These are phyloP conservation scores for Chenopodium berlandieri DNA, from an alignment of 148 eudicot species.

Conservation along the genomic window DNA sequence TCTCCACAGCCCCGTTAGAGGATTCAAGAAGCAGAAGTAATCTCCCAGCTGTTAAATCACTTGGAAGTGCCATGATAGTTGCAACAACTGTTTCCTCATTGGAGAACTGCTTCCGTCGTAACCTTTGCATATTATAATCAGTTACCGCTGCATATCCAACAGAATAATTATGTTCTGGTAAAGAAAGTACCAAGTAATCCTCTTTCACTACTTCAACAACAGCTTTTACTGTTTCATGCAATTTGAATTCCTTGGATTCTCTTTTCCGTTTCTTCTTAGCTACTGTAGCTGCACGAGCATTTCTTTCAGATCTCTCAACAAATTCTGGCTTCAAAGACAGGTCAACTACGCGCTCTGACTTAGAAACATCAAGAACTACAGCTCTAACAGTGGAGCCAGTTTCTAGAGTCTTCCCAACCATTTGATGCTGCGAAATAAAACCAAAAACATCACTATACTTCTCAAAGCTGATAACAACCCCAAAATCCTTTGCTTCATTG, in stretches of 20 bases:
- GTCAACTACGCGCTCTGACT: conserved; percentile 74
- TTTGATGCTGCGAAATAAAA: conserved; percentile 72
- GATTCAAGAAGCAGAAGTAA: conserved; percentile 76
- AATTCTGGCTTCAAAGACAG: conserved; percentile 75
- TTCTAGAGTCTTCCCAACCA: conserved; percentile 54
- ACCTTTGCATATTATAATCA: conserved; percentile 86
- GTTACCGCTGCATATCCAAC: conserved; percentile 65
- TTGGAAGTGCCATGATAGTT: conserved; percentile 74
- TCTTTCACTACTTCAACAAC: conserved; percentile 84
- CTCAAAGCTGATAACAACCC: conserved; percentile 72
- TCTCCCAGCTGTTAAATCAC: conserved; percentile 66
- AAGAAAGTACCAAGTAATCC: conserved; percentile 77
- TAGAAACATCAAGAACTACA: conserved; percentile 76
- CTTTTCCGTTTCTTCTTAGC: conserved; percentile 78
- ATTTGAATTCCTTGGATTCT: conserved; percentile 59
- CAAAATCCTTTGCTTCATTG: conserved; percentile 66
- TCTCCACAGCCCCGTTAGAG: conserved; percentile 46
- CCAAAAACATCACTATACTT: conserved; percentile 65
- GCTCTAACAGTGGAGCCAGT: conserved; percentile 59
- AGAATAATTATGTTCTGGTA: conserved; percentile 61
- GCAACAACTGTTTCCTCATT: conserved; percentile 73
- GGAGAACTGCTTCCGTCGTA: conserved; percentile 48
- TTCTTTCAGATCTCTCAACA: conserved; percentile 35
- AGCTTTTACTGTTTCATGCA: conserved; percentile 62
- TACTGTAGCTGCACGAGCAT: conserved; percentile 28